Base-by-base conservation (phyloP, 768 basidiomycete genomes). In the Termitomyces sp. region DNA sequence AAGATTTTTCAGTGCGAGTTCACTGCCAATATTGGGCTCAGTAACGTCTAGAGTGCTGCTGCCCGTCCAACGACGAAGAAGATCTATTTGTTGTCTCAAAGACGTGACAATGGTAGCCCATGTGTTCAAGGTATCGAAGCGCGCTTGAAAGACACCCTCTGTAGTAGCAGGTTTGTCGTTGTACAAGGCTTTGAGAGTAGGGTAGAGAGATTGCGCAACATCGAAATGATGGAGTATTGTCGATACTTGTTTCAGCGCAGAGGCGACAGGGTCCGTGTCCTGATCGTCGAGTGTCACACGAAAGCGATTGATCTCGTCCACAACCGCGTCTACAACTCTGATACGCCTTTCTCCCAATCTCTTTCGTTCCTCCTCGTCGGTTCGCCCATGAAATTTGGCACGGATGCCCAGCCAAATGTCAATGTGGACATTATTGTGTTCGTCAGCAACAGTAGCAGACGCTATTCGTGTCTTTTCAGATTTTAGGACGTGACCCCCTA, bases 401-500 rank as follows among this genome's bases (percentile, higher is more conserved):
- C 94, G 84, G 33, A 98, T 82, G 52, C 91, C 92, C 53, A 95
- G 76, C 95, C 96, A 99, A 54, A 92, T 80, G 60, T 86, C 85
- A 42, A 82, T 72, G 65, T 84, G 81, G 57, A 81, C 71, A 68
- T 80, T 81, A 65, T 84, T 79, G 70, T 87, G 81, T 71, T 87
- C 85, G 54, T 90, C 86, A 7, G 78, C 78, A 18, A 82, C 79
- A 20, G 84, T 81, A 59, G 85, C 89, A 44, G 85, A 85, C 27
- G 89, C 89, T 56, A 98, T 94, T 53, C 97, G 84, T 23, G 89
- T 90, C 72, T 94, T 97, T 73, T 98, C 97, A 0, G 92, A 89
- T 67, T 89, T 92, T 59, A 99, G 82, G 11, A 99, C 94, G 63
- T 98, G 95, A 10, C 97, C 95, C 29, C 84, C 84, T 43, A 99